These are phyloP conservation scores for Agaricales sp. DNA, from an alignment of 1,284 basidiomycete genomes.

Conservation along the genomic window DNA sequence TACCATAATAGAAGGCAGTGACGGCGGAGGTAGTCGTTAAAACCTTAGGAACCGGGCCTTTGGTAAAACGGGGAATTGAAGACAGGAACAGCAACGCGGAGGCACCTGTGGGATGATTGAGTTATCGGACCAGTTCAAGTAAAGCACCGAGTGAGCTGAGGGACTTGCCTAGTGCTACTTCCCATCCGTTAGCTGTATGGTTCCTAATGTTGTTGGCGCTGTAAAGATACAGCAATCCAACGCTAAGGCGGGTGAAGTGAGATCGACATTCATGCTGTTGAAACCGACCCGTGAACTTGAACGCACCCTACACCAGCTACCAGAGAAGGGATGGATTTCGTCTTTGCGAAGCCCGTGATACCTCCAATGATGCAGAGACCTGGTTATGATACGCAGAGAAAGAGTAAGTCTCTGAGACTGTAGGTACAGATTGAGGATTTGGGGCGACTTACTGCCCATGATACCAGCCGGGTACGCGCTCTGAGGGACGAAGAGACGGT, in stretches of 20 bases:
- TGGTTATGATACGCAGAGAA: too few species aligned
- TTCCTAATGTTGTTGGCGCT: conserved; percentile 67
- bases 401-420: too few species aligned
- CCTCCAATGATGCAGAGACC: conserved; percentile 71
- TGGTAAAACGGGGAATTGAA: conserved; percentile 62
- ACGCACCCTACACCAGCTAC: conserved; percentile 69
- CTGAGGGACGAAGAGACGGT: too few species aligned
- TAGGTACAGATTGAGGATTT: too few species aligned
- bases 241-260: conserved; percentile 27
- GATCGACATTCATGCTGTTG: too few species aligned
- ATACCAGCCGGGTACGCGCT: conserved; percentile 75
- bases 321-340: conserved; percentile 68
- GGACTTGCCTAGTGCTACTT: conserved; percentile 66
- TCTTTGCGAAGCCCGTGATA: conserved; percentile 56
- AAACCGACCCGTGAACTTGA: conserved; percentile 1
- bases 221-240: conserved; percentile 70
- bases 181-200: conserved; percentile 62
- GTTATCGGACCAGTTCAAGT: neutral
- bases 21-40: conserved; percentile 54
- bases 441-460: conserved; percentile 42
- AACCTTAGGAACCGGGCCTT: conserved; percentile 69
- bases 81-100: conserved; percentile 73
- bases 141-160: too few species aligned
- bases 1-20: conserved; percentile 65
- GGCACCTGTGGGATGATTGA: conserved; percentile 39